Evolutionary conservation across 257 asterid species (phyloP).

Genomic region (Solanum tarijense): DNA sequence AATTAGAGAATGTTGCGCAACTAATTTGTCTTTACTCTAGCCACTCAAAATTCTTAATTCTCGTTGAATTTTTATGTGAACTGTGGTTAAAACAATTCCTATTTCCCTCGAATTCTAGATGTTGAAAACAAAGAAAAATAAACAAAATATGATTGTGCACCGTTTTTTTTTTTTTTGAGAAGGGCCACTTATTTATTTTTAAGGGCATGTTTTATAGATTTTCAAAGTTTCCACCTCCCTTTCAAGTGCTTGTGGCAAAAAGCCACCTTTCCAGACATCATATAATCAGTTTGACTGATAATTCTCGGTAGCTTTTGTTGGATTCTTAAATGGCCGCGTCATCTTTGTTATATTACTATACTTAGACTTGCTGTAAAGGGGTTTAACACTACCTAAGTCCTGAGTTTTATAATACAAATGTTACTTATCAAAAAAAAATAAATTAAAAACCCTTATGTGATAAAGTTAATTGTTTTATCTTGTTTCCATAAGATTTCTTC

Average conservation of each 20-base stretch:
- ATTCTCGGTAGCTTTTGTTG: background rate
- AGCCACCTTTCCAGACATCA: background rate
- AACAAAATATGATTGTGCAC: background rate
- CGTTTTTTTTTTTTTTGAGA: no score
- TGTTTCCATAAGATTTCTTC: background rate
- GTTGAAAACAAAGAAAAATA: background rate
- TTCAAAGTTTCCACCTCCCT: background rate
- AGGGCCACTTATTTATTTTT: background rate
- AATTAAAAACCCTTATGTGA: background rate
- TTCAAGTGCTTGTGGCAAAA: background rate
- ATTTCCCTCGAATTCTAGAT: background rate
- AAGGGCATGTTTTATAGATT: background rate
- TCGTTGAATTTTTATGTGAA: background rate
- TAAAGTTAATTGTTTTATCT: background rate
- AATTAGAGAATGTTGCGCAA: background rate
- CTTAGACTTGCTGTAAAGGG: background rate
- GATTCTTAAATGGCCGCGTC: background rate
- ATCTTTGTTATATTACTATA: background rate
- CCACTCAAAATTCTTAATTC: background rate
- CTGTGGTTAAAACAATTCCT: background rate
- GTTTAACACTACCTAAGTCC: background rate
- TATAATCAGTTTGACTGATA: background rate
- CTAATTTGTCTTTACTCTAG: background rate
- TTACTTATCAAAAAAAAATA: no score
- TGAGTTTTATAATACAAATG: background rate